phyloP scores from a whole-genome alignment of 2,329 filamentous ascomycete genomes.

The Fusarium pseudonygamai region DNA sequence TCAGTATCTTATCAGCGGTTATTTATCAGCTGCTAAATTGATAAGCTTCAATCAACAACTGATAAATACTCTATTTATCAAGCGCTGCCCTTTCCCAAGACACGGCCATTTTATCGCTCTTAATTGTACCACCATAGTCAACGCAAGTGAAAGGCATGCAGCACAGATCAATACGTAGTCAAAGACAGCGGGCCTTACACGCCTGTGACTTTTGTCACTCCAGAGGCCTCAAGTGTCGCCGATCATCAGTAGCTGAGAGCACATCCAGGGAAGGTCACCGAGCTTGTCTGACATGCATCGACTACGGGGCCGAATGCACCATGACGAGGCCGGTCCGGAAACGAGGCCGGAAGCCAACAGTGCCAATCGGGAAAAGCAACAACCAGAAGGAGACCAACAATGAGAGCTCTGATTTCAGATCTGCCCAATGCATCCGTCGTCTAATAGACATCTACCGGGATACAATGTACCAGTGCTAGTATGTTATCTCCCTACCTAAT shows the following conservation, averaged over 20 bases:
- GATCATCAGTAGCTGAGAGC: not conserved
- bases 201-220: slow-evolving; percentile 7
- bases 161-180: not conserved
- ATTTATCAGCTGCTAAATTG: slow-evolving; percentile 1
- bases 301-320: not conserved
- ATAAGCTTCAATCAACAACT: not conserved
- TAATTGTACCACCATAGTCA: not conserved
- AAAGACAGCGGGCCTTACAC: not conserved
- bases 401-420: not conserved
- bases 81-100: too few species aligned
- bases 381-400: not conserved
- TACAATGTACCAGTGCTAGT: slow-evolving; percentile 5
- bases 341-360: not conserved
- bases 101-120: not conserved
- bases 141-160: too few species aligned
- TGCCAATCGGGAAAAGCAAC: not conserved
- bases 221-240: not conserved
- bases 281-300: not conserved
- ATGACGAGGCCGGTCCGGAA: not conserved
- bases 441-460: not conserved
- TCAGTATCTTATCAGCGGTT: not conserved
- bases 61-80: not conserved
- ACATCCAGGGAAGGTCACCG: too few species aligned
- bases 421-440: not conserved
- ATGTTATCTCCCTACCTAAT: not conserved